Evolutionary conservation across 805 yeast species (phyloP).

Genomic region (Candida michaelii): DNA sequence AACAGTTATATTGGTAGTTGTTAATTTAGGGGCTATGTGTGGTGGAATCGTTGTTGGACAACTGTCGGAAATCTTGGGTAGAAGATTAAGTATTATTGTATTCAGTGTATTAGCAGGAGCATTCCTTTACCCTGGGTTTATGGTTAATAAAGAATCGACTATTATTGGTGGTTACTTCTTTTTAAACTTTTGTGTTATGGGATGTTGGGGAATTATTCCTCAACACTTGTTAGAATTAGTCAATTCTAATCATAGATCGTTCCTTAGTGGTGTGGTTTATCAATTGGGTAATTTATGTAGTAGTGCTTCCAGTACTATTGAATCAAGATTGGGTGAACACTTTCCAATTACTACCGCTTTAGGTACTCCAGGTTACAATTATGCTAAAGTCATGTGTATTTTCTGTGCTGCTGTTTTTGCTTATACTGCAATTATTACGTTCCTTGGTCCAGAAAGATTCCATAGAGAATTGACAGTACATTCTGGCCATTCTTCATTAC

Average conservation of each 20-base stretch:
- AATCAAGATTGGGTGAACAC: slow-evolving; percentile 56
- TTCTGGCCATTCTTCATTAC: slow-evolving; percentile 1
- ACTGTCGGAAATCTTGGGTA: slow-evolving; percentile 55
- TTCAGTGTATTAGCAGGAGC: slow-evolving; percentile 58
- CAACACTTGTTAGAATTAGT: slow-evolving; percentile 65
- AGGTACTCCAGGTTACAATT: slow-evolving; percentile 41
- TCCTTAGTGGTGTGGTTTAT: slow-evolving; percentile 61
- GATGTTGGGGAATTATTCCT: slow-evolving; percentile 72
- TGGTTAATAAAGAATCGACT: slow-evolving; percentile 38
- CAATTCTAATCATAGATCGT: slow-evolving; percentile 50
- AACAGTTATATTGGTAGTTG: slow-evolving; percentile 62
- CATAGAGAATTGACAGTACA: slow-evolving; percentile 12
- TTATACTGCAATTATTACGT: slow-evolving; percentile 10
- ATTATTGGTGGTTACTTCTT: slow-evolving; percentile 63
- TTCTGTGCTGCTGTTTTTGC: slow-evolving; percentile 15
- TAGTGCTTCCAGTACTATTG: slow-evolving; percentile 70
- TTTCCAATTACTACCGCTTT: slow-evolving; percentile 48
- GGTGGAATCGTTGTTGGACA: slow-evolving; percentile 69
- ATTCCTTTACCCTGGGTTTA: slow-evolving; percentile 62
- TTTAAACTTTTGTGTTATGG: slow-evolving; percentile 48
- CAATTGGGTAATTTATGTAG: slow-evolving; percentile 75
- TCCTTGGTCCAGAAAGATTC: slow-evolving; percentile 15
- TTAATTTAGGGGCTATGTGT: slow-evolving; percentile 63
- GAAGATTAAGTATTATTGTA: slow-evolving; percentile 55
- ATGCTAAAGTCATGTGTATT: slow-evolving; percentile 44